A percentile compares a stretch with the other conserved stretches of the same genome.
Conservation (phyloP, 768 basidiomycete genomes). For the Leccinum disarticulatum region DNA sequence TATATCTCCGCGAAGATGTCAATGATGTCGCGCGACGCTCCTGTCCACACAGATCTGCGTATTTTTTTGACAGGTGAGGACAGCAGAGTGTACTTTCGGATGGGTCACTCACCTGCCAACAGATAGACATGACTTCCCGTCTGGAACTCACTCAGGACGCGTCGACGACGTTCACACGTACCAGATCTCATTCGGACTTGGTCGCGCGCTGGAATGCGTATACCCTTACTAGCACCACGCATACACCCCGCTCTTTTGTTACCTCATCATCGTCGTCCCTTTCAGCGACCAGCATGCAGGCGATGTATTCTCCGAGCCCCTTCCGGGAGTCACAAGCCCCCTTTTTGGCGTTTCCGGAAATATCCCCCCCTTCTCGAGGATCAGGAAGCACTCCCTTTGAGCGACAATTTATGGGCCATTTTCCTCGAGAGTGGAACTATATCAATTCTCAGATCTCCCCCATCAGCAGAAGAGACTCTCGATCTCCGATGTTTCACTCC, state of each 20-base stretch:
- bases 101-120: background rate
- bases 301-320: slow-evolving; percentile 31
- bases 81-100: background rate
- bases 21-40: background rate
- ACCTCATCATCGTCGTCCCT: slow-evolving; percentile 15
- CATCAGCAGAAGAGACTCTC: slow-evolving; percentile 13
- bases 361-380: slow-evolving; percentile 31
- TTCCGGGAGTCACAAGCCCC: slow-evolving; percentile 20
- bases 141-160: slow-evolving; percentile 1
- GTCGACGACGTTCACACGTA: slow-evolving; percentile 9
- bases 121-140: background rate
- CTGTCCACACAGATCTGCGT: background rate
- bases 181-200: background rate
- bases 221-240: background rate
- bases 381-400: slow-evolving; percentile 30
- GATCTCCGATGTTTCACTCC: slow-evolving; percentile 4
- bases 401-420: slow-evolving; percentile 25
- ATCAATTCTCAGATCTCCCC: slow-evolving; percentile 24
- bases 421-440: slow-evolving; percentile 20
- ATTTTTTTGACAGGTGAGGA: slow-evolving; percentile 20
- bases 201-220: background rate
- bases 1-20: slow-evolving; percentile 15
- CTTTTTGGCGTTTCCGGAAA: slow-evolving; percentile 19
- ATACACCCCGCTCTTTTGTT: slow-evolving; percentile 11
- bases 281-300: slow-evolving; percentile 7